Conservation (phyloP, 2,329 filamentous ascomycete genomes). For the Raffaelea ambrosiae region DNA sequence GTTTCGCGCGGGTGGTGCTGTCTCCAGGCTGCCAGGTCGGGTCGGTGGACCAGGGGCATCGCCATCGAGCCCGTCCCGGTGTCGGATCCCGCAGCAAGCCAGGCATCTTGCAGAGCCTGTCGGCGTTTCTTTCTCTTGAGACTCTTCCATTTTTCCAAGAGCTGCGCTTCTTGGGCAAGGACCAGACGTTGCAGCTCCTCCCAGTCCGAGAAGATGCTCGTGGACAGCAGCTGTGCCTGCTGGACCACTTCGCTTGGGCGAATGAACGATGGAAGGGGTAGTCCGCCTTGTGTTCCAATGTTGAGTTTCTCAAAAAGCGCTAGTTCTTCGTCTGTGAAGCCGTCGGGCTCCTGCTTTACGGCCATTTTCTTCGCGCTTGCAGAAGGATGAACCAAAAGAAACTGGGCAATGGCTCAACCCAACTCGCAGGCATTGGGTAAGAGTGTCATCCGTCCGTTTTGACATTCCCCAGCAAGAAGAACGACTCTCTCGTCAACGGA, state of each 20-base stretch:
- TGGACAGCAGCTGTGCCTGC: constrained; percentile 3
- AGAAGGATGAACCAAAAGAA: not conserved
- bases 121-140: constrained; percentile 10
- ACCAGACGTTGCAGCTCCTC: not conserved
- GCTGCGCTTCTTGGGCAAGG: not conserved
- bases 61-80: not conserved
- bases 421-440: too few relatives aligned
- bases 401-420: too few relatives aligned
- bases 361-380: too few relatives aligned
- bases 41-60: constrained; percentile 8
- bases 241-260: constrained; percentile 10
- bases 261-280: constrained; percentile 12
- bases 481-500: too few relatives aligned
- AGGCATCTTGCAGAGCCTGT: constrained; percentile 4
- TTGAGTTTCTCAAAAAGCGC: constrained; percentile 12
- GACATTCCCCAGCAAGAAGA: too few relatives aligned
- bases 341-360: constrained; percentile 5
- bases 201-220: constrained; percentile 9
- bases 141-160: constrained; percentile 7
- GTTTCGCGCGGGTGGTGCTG: too few relatives aligned
- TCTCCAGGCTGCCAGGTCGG: constrained; percentile 11
- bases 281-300: constrained; percentile 11
- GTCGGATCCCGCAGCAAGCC: not conserved
- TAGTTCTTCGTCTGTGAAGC: constrained; percentile 11
- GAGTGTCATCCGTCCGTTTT: too few relatives aligned